Conservation (phyloP, 306 rosid species). For the Pyrus bretschneideri region DNA sequence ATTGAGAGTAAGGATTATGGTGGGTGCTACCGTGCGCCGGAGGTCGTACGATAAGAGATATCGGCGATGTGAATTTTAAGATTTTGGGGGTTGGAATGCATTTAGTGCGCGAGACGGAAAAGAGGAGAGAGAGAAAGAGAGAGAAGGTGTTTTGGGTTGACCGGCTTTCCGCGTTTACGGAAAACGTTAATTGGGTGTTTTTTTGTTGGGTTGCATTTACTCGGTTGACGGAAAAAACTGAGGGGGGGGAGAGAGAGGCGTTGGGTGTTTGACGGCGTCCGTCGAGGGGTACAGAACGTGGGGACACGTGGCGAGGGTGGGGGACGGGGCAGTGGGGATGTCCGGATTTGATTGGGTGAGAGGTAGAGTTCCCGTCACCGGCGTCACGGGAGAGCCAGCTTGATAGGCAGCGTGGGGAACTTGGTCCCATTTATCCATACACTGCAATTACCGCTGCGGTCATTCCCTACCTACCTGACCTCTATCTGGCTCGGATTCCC, state of each 20-base stretch:
- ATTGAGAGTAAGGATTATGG: constrained; percentile 3
- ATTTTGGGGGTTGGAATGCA: neutral
- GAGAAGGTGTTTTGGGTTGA: constrained; percentile 29
- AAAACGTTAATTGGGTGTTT: constrained; percentile 7
- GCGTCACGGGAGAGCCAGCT: constrained; percentile 44
- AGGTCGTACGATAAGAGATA: neutral
- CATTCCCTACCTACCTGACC: neutral
- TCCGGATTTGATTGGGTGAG: constrained; percentile 21
- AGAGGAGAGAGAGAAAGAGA: constrained; percentile 1
- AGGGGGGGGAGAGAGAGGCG: neutral
- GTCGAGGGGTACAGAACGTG: constrained; percentile 19
- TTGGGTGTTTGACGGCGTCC: constrained; percentile 48
- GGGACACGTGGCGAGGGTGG: constrained; percentile 34
- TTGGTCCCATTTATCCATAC: constrained; percentile 15
- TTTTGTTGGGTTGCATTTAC: constrained; percentile 11
- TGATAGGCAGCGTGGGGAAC: constrained; percentile 21
- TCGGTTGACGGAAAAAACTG: constrained; percentile 55
- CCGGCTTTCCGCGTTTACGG: constrained; percentile 46
- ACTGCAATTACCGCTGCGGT: constrained; percentile 25
- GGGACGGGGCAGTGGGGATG: constrained; percentile 7
- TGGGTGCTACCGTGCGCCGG: neutral
- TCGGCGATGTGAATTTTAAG: constrained; percentile 25
- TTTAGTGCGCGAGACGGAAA: neutral
- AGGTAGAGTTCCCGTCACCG: constrained; percentile 35
- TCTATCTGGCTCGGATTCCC: neutral